These are phyloP conservation scores for Podila horticola DNA, from an alignment of 192 early-diverging fungal genomes.

Conservation along the genomic window DNA sequence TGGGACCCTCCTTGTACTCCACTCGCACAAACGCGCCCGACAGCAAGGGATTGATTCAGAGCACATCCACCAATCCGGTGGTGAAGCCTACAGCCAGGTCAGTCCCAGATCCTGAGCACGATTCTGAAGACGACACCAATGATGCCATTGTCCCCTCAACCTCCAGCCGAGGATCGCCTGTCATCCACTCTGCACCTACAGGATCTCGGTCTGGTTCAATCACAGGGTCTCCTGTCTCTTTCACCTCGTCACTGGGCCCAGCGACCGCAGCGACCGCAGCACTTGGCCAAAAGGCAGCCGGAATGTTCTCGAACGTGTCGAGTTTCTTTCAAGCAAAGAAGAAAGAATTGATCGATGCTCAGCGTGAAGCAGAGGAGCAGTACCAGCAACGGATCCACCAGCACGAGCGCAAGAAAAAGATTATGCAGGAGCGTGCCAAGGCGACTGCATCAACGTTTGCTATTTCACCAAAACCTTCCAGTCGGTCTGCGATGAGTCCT, in stretches of 20 bases:
- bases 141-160: slow-evolving; percentile 21
- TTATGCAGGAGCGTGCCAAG: slow-evolving; percentile 45
- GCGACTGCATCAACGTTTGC: slow-evolving; percentile 48
- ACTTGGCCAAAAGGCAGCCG: slow-evolving; percentile 57
- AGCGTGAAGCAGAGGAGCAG: slow-evolving; percentile 54
- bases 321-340: slow-evolving; percentile 58
- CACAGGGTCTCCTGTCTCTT: slow-evolving; percentile 13
- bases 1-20: slow-evolving; percentile 30
- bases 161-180: not conserved
- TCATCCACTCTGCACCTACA: not conserved
- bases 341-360: slow-evolving; percentile 55
- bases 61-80: slow-evolving; percentile 20
- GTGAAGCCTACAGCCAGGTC: slow-evolving; percentile 9
- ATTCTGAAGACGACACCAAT: slow-evolving; percentile 15
- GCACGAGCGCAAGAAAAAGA: slow-evolving; percentile 37
- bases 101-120: slow-evolving; percentile 22
- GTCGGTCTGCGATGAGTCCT: not conserved
- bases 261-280: slow-evolving; percentile 47
- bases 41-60: slow-evolving; percentile 22
- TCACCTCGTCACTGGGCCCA: slow-evolving; percentile 24
- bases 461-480: slow-evolving; percentile 14
- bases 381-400: slow-evolving; percentile 46
- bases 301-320: slow-evolving; percentile 58
- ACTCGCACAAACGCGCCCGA: not conserved
- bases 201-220: slow-evolving; percentile 5